Evolutionary conservation across 139 green algal species (phyloP), one percentile per base, ranked within the genome.

Genomic region (Picochlorum sp.): DNA sequence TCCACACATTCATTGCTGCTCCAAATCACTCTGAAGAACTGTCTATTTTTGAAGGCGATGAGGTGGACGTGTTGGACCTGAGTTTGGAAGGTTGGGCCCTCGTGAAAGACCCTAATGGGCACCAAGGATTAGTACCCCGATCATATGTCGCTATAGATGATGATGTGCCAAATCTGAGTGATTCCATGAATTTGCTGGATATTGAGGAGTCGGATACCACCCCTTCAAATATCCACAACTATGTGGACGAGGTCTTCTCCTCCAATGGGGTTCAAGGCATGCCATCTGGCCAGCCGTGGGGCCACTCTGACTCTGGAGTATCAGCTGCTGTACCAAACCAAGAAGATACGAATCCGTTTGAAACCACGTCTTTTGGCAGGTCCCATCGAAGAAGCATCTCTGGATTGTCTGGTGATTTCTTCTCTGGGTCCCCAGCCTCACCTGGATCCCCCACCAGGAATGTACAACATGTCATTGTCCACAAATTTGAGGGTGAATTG

Each of bases 41-140:
- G 31, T 73, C 65, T 14, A 63, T 77, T 59, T 77, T 77, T 38
- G 71, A 77, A 47, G 71, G 71, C 0, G 71, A 77, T 57, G 44
- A 50, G 49, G 70, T 77, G 18, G 71, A 73, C 26, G 44, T 77
- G n/a, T 44, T 77, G 20, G 71, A 77, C 6, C 65, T 72, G 18
- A 38, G 47, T 5, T 66, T 73, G 20, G 47, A 54, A 54, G 71
- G 71, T 14, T 77, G 71, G 71, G 63, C 69, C 49, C 45, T 77
- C 26, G 71, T 77, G 16, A 61, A 41, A 7, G 71, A 77, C 63
- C 65, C 65, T 14, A 28, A 47, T 5, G 71, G 71, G 7, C 21
- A 45, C 3, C 65, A 73, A 57, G 71, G 71, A 18, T 66, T 77
- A 26, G 71, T 77, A 50, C 71, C 71, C 45, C 65, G 49, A 28